Evolutionary conservation across 2,329 filamentous ascomycete species (phyloP).

Genomic region (Diaporthe caulivora): DNA sequence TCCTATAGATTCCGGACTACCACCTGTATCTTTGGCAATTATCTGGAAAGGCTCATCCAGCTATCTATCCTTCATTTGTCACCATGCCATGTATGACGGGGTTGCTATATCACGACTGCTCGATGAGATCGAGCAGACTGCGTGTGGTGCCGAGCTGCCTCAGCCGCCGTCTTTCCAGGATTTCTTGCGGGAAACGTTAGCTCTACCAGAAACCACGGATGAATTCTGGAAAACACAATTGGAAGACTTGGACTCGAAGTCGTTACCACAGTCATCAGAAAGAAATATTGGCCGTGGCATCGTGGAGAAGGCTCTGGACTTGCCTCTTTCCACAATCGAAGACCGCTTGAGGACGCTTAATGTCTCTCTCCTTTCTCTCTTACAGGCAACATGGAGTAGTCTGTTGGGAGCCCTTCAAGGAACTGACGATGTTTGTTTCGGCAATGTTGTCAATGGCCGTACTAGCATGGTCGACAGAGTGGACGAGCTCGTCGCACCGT

Average conservation of each 20-base stretch:
- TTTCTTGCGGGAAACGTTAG: slow-evolving; percentile 73
- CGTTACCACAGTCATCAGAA: slow-evolving; percentile 23
- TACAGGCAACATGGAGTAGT: slow-evolving; percentile 80
- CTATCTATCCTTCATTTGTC: slow-evolving; percentile 67
- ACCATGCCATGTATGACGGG: slow-evolving; percentile 91
- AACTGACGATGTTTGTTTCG: slow-evolving; percentile 81
- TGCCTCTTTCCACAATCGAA: slow-evolving; percentile 61
- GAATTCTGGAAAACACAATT: slow-evolving; percentile 76
- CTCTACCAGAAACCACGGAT: slow-evolving; percentile 62
- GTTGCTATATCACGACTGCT: slow-evolving; percentile 79
- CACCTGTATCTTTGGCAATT: slow-evolving; percentile 60
- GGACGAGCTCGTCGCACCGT: slow-evolving; percentile 84
- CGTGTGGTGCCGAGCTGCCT: slow-evolving; percentile 60
- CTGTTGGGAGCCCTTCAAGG: slow-evolving; percentile 69
- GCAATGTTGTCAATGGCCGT: slow-evolving; percentile 86
- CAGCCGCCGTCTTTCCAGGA: slow-evolving; percentile 67
- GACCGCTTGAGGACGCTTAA: slow-evolving; percentile 63
- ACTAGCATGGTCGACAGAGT: slow-evolving; percentile 74
- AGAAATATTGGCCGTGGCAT: slow-evolving; percentile 18
- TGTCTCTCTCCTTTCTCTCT: slow-evolving; percentile 73
- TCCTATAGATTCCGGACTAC: slow-evolving; percentile 58
- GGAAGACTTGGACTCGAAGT: slow-evolving; percentile 56
- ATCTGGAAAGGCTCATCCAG: slow-evolving; percentile 48
- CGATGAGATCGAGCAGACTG: slow-evolving; percentile 75
- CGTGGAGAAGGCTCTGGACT: slow-evolving; percentile 47